A percentile compares a stretch with the other conserved stretches of the same genome.
Conservation (phyloP, 225 moss, liverwort and hornwort genomes). For the Takakia lepidozioides region DNA sequence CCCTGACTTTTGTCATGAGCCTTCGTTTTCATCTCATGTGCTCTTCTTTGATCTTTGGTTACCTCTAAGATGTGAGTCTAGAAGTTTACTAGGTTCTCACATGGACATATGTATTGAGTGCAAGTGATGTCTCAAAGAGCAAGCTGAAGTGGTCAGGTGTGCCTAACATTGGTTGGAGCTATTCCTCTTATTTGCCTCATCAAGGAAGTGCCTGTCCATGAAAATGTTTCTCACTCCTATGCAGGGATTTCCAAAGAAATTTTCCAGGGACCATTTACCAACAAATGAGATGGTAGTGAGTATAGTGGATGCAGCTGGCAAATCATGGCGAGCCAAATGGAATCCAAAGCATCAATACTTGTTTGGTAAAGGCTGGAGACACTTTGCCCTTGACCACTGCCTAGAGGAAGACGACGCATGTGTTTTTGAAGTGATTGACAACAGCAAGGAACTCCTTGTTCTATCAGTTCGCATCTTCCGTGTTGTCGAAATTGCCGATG, state of each 20-base stretch:
- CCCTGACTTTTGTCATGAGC: too few species aligned
- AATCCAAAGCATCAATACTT: constrained; percentile 10
- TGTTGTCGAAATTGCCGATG: constrained; percentile 12
- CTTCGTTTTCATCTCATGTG: too few species aligned
- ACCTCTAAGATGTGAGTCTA: too few species aligned
- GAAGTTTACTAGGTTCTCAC: background rate
- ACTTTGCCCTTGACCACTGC: constrained; percentile 29
- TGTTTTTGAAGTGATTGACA: constrained; percentile 15
- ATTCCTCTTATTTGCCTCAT: background rate
- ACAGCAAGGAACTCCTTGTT: background rate
- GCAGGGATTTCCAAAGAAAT: constrained; percentile 9
- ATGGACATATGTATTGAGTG: background rate
- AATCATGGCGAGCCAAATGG: constrained; percentile 19
- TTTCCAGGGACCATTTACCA: constrained; percentile 6
- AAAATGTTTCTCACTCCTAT: background rate
- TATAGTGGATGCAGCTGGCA: constrained; percentile 8
- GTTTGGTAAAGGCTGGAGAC: constrained; percentile 15
- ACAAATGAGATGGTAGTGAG: background rate
- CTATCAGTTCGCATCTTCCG: constrained; percentile 25
- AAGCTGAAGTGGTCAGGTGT: too few species aligned
- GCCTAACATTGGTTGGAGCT: background rate
- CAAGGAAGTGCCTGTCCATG: background rate
- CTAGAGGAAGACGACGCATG: constrained; percentile 22
- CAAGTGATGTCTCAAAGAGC: too few species aligned
- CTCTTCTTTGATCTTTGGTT: too few species aligned